phyloP scores from a whole-genome alignment of 108 stramenopile species.

The Pseudonitzschia multiseries region DNA sequence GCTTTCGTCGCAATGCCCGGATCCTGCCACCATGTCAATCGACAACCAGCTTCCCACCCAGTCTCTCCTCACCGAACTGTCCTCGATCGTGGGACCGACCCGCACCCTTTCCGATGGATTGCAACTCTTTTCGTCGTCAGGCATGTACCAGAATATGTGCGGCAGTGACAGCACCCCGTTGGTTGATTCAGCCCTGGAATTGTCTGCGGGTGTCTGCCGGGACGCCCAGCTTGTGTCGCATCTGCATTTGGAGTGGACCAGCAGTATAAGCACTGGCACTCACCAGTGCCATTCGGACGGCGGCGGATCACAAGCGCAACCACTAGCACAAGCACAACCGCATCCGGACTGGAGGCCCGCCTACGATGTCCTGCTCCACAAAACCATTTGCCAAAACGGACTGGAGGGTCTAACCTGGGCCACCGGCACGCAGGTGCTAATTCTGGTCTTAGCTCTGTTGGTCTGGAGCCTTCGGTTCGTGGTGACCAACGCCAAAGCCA shows the following conservation, averaged over 20 bases:
- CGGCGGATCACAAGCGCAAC: neutral
- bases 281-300: too few species aligned
- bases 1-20: too few species aligned
- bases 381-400: neutral
- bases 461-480: neutral
- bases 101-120: neutral
- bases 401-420: neutral
- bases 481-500: too few species aligned
- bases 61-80: neutral
- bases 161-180: neutral
- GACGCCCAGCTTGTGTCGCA: neutral
- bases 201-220: neutral
- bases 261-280: too few species aligned
- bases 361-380: neutral
- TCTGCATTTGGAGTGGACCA: neutral
- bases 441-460: neutral
- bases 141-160: neutral
- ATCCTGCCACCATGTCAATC: neutral
- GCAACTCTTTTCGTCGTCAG: neutral
- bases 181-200: neutral
- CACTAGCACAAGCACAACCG: neutral
- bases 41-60: neutral
- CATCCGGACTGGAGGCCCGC: neutral
- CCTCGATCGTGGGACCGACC: neutral
- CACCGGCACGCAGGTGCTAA: neutral